Conservation (phyloP, 2,329 filamentous ascomycete species). For the Epichloe sylvatica region DNA sequence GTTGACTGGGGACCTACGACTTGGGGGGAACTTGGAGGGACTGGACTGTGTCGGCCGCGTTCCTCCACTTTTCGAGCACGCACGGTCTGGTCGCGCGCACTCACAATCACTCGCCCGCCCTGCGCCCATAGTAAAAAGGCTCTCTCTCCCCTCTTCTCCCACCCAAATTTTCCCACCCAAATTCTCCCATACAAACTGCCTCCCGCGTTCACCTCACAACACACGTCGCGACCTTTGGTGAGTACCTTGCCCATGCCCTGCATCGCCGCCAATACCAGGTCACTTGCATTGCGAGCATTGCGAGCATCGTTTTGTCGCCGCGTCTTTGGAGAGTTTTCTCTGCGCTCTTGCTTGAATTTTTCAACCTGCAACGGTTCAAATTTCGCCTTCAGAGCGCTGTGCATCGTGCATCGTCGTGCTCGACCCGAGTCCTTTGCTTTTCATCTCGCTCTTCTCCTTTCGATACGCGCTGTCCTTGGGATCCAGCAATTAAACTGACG, state of each 20-base stretch:
- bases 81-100: constrained; percentile 15
- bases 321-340: not conserved
- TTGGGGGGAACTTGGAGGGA: not conserved
- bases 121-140: constrained; percentile 49
- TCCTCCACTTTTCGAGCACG: constrained; percentile 12
- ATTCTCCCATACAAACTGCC: constrained; percentile 35
- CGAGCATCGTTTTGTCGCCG: not conserved
- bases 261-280: constrained; percentile 20
- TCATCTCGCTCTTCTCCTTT: not conserved
- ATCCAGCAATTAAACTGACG: constrained; percentile 7
- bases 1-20: too few relatives aligned
- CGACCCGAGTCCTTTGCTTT: not conserved
- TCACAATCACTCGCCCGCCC: constrained; percentile 39
- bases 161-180: constrained; percentile 48
- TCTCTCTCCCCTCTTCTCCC: constrained; percentile 40
- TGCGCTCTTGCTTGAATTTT: constrained; percentile 11
- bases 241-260: constrained; percentile 33
- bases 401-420: constrained; percentile 8
- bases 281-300: constrained; percentile 9
- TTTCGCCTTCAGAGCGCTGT: constrained; percentile 2
- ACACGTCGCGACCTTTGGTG: constrained; percentile 31
- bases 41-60: constrained; percentile 12
- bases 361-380: constrained; percentile 5
- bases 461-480: constrained; percentile 2
- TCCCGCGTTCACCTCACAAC: constrained; percentile 29